A percentile compares a stretch with the other conserved stretches of the same genome.
These are phyloP conservation scores for Leccinum barrowsii DNA, from an alignment of 768 basidiomycete genomes.

Conservation along the genomic window DNA sequence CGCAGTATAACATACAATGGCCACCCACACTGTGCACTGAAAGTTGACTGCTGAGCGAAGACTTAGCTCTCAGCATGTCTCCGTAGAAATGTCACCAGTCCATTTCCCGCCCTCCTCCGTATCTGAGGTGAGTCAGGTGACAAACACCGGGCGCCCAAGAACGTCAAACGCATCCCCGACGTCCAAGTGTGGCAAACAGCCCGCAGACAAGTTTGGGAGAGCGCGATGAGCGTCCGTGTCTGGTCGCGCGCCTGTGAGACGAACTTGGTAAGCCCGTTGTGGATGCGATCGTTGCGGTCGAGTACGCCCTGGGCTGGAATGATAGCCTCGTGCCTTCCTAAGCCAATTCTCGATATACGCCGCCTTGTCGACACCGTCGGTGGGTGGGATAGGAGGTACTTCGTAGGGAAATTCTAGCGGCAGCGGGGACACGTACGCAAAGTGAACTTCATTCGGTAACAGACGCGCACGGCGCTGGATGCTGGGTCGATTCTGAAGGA, in stretches of 20 bases:
- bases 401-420: conserved; percentile 82
- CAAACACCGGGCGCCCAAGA: conserved; percentile 59
- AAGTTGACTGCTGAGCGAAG: no score
- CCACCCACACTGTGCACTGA: no score
- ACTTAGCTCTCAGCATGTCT: no score
- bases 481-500: conserved; percentile 53
- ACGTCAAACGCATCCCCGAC: conserved; percentile 77
- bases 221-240: conserved; percentile 59
- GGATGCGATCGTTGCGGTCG: neutral
- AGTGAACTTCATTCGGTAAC: conserved; percentile 57
- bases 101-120: conserved; percentile 28
- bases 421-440: conserved; percentile 78
- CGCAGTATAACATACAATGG: no score
- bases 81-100: no score
- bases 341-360: conserved; percentile 79
- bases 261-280: conserved; percentile 42
- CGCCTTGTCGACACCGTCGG: conserved; percentile 48
- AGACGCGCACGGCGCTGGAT: conserved; percentile 68
- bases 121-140: conserved; percentile 11
- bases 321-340: conserved; percentile 53
- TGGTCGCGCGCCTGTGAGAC: conserved; percentile 48
- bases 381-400: conserved; percentile 53
- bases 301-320: conserved; percentile 19
- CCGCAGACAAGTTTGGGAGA: conserved; percentile 62
- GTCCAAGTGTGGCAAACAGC: conserved; percentile 81